phyloP scores from a whole-genome alignment of 179 eudicot genomes.

The Drosera spatulata region DNA sequence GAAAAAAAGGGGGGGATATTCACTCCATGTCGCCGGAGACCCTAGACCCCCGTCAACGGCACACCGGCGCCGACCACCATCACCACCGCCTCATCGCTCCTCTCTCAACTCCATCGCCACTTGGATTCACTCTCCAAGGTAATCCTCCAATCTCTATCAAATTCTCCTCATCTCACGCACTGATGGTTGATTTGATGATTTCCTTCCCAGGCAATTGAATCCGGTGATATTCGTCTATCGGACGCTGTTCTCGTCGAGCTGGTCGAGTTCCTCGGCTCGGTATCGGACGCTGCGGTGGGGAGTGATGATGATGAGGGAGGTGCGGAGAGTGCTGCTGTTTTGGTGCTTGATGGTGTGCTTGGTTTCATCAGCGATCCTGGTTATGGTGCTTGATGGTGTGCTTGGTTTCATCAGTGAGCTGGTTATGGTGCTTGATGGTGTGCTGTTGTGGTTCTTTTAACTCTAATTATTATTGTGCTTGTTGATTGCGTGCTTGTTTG shows the following conservation, averaged over 20 bases:
- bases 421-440: no score
- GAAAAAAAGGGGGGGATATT: no score
- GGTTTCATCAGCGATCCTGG: constrained; percentile 34
- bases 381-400: no score
- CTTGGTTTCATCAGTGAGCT: no score
- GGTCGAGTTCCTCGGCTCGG: constrained; percentile 31
- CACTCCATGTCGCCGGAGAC: constrained; percentile 17
- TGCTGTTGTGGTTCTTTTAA: constrained; percentile 13
- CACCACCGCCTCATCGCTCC: constrained; percentile 1
- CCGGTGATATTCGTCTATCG: constrained; percentile 34
- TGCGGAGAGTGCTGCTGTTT: constrained; percentile 17
- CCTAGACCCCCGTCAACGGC: neutral
- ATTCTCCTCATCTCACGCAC: no score
- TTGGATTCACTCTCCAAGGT: constrained; percentile 48
- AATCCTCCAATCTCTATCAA: neutral
- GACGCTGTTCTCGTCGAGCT: constrained; percentile 31
- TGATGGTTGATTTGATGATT: neutral
- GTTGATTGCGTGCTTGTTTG: no score
- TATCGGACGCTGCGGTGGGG: constrained; percentile 23
- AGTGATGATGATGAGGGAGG: constrained; percentile 22
- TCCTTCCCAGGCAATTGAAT: constrained; percentile 35
- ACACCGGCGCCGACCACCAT: constrained; percentile 4
- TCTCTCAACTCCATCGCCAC: constrained; percentile 22
- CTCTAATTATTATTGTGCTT: no score
- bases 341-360: constrained; percentile 26